Percentiles rank a stretch among this genome's conserved stretches.
Evolutionary conservation across 495 filamentous ascomycete genomes (phyloP).

Genomic region (Talaromyces adpressus): DNA sequence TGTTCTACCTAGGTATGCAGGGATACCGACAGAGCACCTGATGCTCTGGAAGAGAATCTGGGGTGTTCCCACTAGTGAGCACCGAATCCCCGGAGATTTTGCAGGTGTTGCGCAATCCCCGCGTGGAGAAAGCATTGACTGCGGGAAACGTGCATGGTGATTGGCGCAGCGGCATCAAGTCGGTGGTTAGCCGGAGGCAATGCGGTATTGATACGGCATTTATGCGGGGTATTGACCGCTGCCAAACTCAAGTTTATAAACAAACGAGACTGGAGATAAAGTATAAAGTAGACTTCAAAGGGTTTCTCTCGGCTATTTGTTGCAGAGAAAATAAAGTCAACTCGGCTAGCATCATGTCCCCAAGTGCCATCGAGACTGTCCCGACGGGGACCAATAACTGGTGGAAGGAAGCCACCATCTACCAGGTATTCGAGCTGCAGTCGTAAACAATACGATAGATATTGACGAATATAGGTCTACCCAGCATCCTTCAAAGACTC

Average conservation of each 20-base stretch:
- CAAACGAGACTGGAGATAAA: neutral
- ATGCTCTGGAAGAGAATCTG: neutral
- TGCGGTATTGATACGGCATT: neutral
- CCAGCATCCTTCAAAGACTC: constrained; percentile 41
- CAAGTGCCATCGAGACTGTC: constrained; percentile 1
- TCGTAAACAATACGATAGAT: neutral
- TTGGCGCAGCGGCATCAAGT: neutral
- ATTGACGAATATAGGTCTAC: neutral
- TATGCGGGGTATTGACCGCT: neutral
- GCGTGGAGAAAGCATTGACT: neutral
- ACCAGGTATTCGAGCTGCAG: constrained; percentile 41
- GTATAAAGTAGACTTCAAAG: neutral
- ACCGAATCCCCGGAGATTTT: neutral
- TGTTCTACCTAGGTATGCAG: neutral
- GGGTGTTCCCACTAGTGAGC: neutral
- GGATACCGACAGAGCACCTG: neutral
- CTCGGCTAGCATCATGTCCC: constrained; percentile 1
- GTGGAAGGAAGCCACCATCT: constrained; percentile 37
- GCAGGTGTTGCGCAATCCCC: neutral
- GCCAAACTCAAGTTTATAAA: neutral
- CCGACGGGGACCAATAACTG: constrained; percentile 14
- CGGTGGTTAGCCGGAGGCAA: neutral
- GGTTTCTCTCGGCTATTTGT: neutral
- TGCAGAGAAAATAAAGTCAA: neutral
- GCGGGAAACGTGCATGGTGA: neutral